phyloP scores from a whole-genome alignment of 768 basidiomycete genomes.

The Mycena epipterygia region DNA sequence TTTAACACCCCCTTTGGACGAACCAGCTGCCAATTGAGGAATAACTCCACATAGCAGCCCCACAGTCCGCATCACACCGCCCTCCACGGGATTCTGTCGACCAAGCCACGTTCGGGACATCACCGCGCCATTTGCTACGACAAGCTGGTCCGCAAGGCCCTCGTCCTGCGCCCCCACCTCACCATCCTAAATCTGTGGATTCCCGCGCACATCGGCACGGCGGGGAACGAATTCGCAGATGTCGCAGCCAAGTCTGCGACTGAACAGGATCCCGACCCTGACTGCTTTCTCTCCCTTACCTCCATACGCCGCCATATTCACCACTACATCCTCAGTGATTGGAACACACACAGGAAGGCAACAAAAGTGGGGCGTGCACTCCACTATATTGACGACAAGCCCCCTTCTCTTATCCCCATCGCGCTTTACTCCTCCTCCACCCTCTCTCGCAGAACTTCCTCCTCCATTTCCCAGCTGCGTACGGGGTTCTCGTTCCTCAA shows the following conservation, averaged over 20 bases:
- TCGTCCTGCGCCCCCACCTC: neutral
- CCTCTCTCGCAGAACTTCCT: neutral
- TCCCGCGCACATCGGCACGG: constrained; percentile 13
- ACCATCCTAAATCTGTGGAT: constrained; percentile 13
- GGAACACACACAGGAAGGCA: neutral
- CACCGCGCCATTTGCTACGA: constrained; percentile 13
- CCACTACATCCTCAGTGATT: neutral
- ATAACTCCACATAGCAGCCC: too few species aligned
- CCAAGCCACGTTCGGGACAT: neutral
- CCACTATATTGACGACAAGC: neutral
- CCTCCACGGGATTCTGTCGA: too few species aligned
- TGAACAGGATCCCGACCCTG: neutral
- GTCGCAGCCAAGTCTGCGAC: constrained; percentile 5
- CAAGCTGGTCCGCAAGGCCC: neutral
- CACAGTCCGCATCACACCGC: too few species aligned
- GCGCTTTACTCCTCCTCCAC: constrained; percentile 1
- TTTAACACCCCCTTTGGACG: too few species aligned
- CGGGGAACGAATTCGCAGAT: constrained; percentile 12
- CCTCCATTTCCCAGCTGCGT: neutral
- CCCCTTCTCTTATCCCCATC: neutral
- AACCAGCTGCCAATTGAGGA: too few species aligned
- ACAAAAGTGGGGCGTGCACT: neutral
- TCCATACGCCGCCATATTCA: neutral
- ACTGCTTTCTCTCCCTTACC: neutral
- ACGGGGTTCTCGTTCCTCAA: too few species aligned